phyloP scores from a whole-genome alignment of 352 stramenopile species.

The Aphanomyces cochlioides region DNA sequence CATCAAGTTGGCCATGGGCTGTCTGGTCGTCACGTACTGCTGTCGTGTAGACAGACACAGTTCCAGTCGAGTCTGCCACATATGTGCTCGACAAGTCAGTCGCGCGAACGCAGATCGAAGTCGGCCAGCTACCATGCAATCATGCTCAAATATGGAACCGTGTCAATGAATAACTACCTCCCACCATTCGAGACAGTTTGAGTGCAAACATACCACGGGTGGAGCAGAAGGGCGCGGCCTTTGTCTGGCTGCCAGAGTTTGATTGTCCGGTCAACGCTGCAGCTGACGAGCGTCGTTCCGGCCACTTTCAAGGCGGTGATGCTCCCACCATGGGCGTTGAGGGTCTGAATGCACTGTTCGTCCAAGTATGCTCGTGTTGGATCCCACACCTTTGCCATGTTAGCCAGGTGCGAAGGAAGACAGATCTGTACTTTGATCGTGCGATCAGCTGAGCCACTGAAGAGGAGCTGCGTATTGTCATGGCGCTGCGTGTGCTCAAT shows the following conservation, averaged over 20 bases:
- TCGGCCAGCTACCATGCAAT: slow-evolving; percentile 41
- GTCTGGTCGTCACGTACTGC: slow-evolving; percentile 25
- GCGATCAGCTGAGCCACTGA: slow-evolving; percentile 60
- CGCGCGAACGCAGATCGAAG: slow-evolving; percentile 49
- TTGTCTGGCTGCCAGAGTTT: slow-evolving; percentile 61
- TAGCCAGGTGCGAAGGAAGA: neutral
- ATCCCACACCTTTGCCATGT: slow-evolving; percentile 43
- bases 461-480: slow-evolving; percentile 52
- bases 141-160: neutral
- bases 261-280: slow-evolving; percentile 63
- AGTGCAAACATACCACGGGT: slow-evolving; percentile 59
- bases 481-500: slow-evolving; percentile 47
- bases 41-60: slow-evolving; percentile 54
- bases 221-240: slow-evolving; percentile 54
- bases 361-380: slow-evolving; percentile 34
- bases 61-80: slow-evolving; percentile 57
- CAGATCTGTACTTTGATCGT: slow-evolving; percentile 48
- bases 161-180: slow-evolving; percentile 12
- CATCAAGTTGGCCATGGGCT: neutral
- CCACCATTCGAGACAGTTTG: slow-evolving; percentile 54
- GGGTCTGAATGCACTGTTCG: slow-evolving; percentile 58
- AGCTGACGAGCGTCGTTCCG: slow-evolving; percentile 58
- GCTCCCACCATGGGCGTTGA: slow-evolving; percentile 52
- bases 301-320: slow-evolving; percentile 48
- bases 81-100: slow-evolving; percentile 49